These are phyloP conservation scores for Colletotrichum sp. DNA, from an alignment of 2,329 filamentous ascomycete genomes.

Conservation along the genomic window DNA sequence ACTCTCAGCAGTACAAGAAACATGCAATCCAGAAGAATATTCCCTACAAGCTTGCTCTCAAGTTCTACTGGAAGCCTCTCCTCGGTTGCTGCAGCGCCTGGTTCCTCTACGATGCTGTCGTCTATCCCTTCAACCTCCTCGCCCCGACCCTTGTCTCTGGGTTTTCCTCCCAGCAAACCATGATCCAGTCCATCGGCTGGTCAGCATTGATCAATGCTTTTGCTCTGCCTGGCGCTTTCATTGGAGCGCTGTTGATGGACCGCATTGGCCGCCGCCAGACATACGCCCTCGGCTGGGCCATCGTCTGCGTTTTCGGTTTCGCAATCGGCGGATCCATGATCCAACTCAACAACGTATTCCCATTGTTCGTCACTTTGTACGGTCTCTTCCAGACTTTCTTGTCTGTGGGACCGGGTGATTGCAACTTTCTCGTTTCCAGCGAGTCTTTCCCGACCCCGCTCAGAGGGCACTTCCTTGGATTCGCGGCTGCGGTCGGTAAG, in stretches of 20 bases:
- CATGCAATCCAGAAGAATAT: slow-evolving; percentile 30
- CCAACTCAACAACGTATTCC: slow-evolving; percentile 48
- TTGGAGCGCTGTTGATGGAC: slow-evolving; percentile 27
- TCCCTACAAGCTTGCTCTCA: slow-evolving; percentile 25
- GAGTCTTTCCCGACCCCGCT: slow-evolving; percentile 57
- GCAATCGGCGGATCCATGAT: slow-evolving; percentile 54
- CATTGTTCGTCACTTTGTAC: slow-evolving; percentile 56
- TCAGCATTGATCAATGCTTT: slow-evolving; percentile 29
- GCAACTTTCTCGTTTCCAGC: slow-evolving; percentile 52
- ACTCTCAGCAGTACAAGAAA: slow-evolving; percentile 46
- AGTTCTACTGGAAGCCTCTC: slow-evolving; percentile 49
- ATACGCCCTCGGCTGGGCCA: slow-evolving; percentile 25
- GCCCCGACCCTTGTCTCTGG: slow-evolving; percentile 24
- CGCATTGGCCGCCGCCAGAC: slow-evolving; percentile 27
- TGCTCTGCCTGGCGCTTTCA: slow-evolving; percentile 27
- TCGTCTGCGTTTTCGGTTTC: slow-evolving; percentile 45
- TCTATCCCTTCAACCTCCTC: slow-evolving; percentile 25
- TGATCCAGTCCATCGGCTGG: slow-evolving; percentile 29
- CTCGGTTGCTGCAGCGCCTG: slow-evolving; percentile 51
- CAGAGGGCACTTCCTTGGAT: slow-evolving; percentile 53
- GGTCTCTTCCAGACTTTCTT: slow-evolving; percentile 54
- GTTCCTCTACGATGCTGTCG: slow-evolving; percentile 30
- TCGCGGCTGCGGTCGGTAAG: slow-evolving; percentile 56
- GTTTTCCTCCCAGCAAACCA: slow-evolving; percentile 23
- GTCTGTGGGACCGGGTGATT: slow-evolving; percentile 53